These are phyloP conservation scores for Hemisphaericaspora subhashii DNA, from an alignment of 1,139 yeast genomes.

Conservation along the genomic window DNA sequence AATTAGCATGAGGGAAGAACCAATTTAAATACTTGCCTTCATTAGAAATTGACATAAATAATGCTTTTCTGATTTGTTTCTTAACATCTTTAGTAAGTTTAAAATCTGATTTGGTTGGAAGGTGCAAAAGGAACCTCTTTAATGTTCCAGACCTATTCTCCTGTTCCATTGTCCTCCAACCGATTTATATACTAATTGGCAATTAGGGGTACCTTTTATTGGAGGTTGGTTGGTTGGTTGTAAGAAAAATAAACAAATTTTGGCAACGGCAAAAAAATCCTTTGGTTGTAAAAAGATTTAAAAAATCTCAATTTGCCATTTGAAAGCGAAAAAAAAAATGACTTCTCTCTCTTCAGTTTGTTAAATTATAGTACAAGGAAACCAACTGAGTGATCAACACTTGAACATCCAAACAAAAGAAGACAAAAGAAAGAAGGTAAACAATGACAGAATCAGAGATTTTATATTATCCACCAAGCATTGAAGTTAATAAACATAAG, in stretches of 20 bases:
- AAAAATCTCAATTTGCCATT: not conserved
- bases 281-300: not conserved
- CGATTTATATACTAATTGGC: too few relatives aligned
- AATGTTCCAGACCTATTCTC: slow-evolving; percentile 8
- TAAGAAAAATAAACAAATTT: not conserved
- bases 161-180: slow-evolving; percentile 2
- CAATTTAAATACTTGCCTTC: slow-evolving; percentile 49
- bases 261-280: not conserved
- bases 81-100: slow-evolving; percentile 35
- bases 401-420: too few relatives aligned
- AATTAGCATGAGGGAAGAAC: slow-evolving; percentile 43
- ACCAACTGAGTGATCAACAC: too few relatives aligned
- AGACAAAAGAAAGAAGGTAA: not conserved
- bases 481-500: slow-evolving; percentile 38
- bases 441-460: slow-evolving; percentile 1
- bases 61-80: slow-evolving; percentile 45
- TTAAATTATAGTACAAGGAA: not conserved
- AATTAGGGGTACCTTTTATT: too few relatives aligned
- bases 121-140: slow-evolving; percentile 31
- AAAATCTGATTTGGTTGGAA: slow-evolving; percentile 37
- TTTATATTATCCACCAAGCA: slow-evolving; percentile 21
- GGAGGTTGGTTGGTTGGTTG: not conserved
- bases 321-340: not conserved
- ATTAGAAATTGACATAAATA: slow-evolving; percentile 52
- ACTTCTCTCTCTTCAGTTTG: not conserved